Base-by-base conservation (phyloP, 306 rosid species). In the Begonia loranthoides region DNA sequence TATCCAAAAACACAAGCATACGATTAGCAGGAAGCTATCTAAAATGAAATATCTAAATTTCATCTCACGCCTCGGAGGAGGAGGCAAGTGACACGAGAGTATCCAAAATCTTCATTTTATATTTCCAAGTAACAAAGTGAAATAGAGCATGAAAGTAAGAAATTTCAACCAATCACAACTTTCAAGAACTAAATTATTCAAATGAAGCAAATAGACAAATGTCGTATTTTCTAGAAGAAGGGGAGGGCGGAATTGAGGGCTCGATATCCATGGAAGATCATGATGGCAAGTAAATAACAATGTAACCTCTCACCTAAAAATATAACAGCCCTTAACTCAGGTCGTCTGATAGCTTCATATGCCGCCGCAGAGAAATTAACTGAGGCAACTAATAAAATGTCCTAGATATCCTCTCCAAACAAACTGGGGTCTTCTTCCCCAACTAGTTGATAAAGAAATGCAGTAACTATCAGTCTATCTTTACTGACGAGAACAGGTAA, bases 401-500 rank as follows among this genome's bases (percentile, higher is more conserved):
- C 47, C 16, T 41, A 51, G 17, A 33, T 45, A 24, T 10, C 53
- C 15, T 46, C 65, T 60, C 61, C 67, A 67, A 63, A 70, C 51
- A 43, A 62, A 34, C 39, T 17, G 40, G 57, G 36, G 41, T 58
- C 50, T 34, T 50, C 66, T 58, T 62, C 65, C 67, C 63, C 68
- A 67, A 61, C 66, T 16, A 55, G 69, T 51, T 49, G 73, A 49
- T 52, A 59, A 60, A 57, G 47, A 66, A 64, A 63, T 33, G 49
- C 62, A 59, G 48, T 40, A 61, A 49, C 54, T 10, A 46, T 75
- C 76, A 89, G 66, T 84, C 97, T 19, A 84, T 89, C 87, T 89
- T 89, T 54, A 89, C 90, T 1, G 97, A 89, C 22, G 97, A 77
- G 76, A 89, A 89, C 58, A 89, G 69, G 74, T 81, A 89, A 62